A percentile compares a stretch with the other conserved stretches of the same genome.
These are phyloP conservation scores for Suhomyces kunorum DNA, from an alignment of 1,139 yeast genomes.

Conservation along the genomic window DNA sequence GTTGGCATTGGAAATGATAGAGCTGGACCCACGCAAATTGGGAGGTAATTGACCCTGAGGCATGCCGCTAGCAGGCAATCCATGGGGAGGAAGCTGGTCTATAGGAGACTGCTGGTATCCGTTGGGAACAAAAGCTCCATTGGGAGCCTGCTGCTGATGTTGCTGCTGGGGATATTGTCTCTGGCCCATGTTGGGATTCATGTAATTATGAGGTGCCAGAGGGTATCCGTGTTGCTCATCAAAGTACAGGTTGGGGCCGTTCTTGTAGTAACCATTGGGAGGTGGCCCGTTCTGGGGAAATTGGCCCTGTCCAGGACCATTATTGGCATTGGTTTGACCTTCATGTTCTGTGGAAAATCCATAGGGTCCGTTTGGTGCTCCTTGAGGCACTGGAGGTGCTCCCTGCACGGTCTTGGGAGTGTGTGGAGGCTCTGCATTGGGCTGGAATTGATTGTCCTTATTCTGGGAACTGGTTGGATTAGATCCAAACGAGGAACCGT, in stretches of 20 bases:
- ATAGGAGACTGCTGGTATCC: constrained; percentile 18
- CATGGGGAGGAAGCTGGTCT: constrained; percentile 41
- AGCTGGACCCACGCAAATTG: constrained; percentile 23
- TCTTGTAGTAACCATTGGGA: constrained; percentile 2
- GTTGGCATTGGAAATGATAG: constrained; percentile 19
- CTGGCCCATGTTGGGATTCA: constrained; percentile 4
- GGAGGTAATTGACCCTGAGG: constrained; percentile 33
- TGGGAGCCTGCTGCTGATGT: constrained; percentile 2
- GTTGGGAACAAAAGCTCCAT: constrained; percentile 7
- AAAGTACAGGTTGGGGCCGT: constrained; percentile 2
- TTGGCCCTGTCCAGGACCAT: background rate
- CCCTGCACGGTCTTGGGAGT: background rate
- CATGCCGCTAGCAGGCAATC: constrained; percentile 38
- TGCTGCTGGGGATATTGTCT: constrained; percentile 5
- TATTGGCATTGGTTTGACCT: background rate
- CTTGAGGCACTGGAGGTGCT: background rate
- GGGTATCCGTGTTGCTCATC: constrained; percentile 7
- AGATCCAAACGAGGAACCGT: constrained; percentile 38
- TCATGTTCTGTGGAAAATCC: too few relatives aligned
- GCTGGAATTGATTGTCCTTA: background rate
- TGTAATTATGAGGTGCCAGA: constrained; percentile 8
- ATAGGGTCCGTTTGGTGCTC: too few relatives aligned
- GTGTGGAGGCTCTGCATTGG: background rate
- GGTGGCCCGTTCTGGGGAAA: constrained; percentile 1
- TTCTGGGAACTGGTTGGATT: constrained; percentile 13